Base-by-base conservation (phyloP, 805 yeast species). In the Candida schatavii region DNA sequence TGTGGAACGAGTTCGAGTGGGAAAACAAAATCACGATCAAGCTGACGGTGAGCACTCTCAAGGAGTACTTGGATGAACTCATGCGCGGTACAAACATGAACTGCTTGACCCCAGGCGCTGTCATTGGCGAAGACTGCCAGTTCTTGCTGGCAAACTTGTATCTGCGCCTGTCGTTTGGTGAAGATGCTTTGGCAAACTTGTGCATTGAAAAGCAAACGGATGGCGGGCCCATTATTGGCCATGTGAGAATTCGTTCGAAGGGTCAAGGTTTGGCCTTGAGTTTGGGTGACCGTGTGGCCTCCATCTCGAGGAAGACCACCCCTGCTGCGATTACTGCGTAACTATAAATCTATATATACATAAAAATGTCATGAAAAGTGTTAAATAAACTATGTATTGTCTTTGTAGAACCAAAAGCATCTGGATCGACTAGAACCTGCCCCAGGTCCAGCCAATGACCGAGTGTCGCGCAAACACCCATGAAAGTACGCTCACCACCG, bases 1-100 rank as follows among this genome's bases (percentile, higher is more conserved):
- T 90, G 98, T 93, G 99, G 99, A 88, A 89, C 62, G 97, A 90
- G 62, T 93, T 95, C 61, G 99, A 93, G 69, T 93, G 99, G 99
- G 99, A 93, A 67, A 93, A 93, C 72, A 93, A 93, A 72, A 90
- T 93, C 53, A 86, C 90, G 46, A 86, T 93, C 60, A 82, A 84
- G 51, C 80, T 95, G 2, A 75, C 73, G 41, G 71, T 83, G 48
- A 62, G 76, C 25, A 68, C 87, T 1, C 75, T 95, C 57, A 82
- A 83, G 57, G 86, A 79, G 36, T 93, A 88, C 65, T 72, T 93
- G 62, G 85, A 82, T 45, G 83, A 78, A 55, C 70, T 93, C 52
- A 69, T 86, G 68, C 70, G 74, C 44, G 90, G 88, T 37, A 93
- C 99, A 3, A 90, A 91, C 64, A 95, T 93, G 98, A 81, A 83